These are phyloP conservation scores for Rubus parviflorus DNA, from an alignment of 306 rosid genomes.

Conservation along the genomic window DNA sequence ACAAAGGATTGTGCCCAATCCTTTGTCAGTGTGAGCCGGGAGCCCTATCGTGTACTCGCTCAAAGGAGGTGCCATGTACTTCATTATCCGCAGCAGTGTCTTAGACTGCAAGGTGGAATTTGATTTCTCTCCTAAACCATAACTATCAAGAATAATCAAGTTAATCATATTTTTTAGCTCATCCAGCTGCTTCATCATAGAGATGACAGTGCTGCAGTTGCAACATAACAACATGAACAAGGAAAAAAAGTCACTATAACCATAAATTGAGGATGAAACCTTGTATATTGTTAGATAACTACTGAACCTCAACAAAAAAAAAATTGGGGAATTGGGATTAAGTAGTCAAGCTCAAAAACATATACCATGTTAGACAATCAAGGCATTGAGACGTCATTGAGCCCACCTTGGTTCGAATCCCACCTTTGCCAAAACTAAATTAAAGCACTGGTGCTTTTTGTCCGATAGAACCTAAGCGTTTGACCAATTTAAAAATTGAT, in stretches of 20 bases:
- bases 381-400: too few relatives aligned
- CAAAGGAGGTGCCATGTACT: conserved; percentile 13
- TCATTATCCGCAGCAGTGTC: conserved; percentile 16
- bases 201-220: neutral
- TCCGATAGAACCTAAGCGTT: too few relatives aligned
- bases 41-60: neutral
- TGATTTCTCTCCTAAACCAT: conserved; percentile 9
- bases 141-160: conserved; percentile 13
- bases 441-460: too few relatives aligned
- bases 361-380: too few relatives aligned
- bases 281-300: too few relatives aligned
- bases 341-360: too few relatives aligned
- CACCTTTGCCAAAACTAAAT: too few relatives aligned
- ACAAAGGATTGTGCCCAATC: conserved; percentile 10
- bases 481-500: too few relatives aligned
- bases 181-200: conserved; percentile 8
- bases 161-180: neutral
- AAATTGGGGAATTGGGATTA: too few relatives aligned
- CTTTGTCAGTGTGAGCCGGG: conserved; percentile 13
- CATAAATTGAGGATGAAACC: neutral
- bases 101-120: conserved; percentile 3
- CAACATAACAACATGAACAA: neutral
- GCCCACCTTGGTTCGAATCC: too few relatives aligned
- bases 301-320: too few relatives aligned
- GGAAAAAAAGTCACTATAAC: neutral